Percentiles rank a stretch among this genome's conserved stretches.
Evolutionary conservation across 805 yeast species (phyloP).

Genomic region (Torulaspora maleeae): DNA sequence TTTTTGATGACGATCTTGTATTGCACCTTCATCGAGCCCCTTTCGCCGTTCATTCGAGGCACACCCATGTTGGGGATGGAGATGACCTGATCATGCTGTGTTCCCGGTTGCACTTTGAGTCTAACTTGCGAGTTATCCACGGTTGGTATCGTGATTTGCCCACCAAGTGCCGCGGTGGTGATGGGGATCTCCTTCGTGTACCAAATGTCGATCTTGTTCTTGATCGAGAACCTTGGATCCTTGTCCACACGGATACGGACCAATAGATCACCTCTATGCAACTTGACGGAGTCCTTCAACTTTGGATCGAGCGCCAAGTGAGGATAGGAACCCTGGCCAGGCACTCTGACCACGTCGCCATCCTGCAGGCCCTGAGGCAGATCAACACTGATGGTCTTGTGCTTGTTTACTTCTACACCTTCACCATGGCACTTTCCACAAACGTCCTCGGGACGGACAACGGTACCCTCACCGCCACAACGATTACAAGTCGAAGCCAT

Average conservation of each 20-base stretch:
- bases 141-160: conserved; percentile 85
- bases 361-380: conserved; percentile 86
- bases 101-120: conserved; percentile 77
- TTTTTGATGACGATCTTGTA: conserved; percentile 65
- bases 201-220: conserved; percentile 56
- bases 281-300: conserved; percentile 44
- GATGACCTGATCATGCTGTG: conserved; percentile 68
- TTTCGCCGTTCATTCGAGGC: conserved; percentile 54
- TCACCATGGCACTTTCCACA: conserved; percentile 84
- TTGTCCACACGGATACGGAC: conserved; percentile 73
- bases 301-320: conserved; percentile 61
- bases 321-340: conserved; percentile 91
- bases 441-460: conserved; percentile 58
- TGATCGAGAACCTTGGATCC: conserved; percentile 66
- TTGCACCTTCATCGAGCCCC: conserved; percentile 79
- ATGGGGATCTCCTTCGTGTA: conserved; percentile 68
- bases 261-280: conserved; percentile 81
- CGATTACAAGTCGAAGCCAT: conserved; percentile 89
- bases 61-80: conserved; percentile 85
- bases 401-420: conserved; percentile 62
- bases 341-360: conserved; percentile 77
- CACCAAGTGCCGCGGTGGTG: conserved; percentile 97
- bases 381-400: conserved; percentile 71
- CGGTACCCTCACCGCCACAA: conserved; percentile 88
- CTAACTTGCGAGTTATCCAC: conserved; percentile 73